A percentile compares a stretch with the other conserved stretches of the same genome.
phyloP scores from a whole-genome alignment of 352 stramenopile species.

The Pythium phragmitis region DNA sequence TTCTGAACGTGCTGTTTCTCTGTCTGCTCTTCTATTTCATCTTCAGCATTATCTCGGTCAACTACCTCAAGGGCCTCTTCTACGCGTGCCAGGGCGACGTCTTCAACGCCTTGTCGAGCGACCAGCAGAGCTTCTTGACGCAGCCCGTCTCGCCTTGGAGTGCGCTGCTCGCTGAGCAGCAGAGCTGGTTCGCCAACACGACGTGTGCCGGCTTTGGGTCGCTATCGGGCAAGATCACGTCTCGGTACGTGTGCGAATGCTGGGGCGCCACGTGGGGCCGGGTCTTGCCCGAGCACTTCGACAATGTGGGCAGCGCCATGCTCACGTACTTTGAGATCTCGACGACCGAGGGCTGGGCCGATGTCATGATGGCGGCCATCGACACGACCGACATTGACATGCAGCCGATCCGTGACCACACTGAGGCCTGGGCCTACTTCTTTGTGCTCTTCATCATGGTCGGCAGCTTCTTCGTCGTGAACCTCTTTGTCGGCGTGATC shows the following conservation, averaged over 20 bases:
- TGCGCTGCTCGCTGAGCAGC: slow-evolving; percentile 30
- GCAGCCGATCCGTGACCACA: slow-evolving; percentile 89
- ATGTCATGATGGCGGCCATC: slow-evolving; percentile 91
- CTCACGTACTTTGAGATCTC: slow-evolving; percentile 92
- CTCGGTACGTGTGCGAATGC: slow-evolving; percentile 69
- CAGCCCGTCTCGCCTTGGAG: slow-evolving; percentile 37
- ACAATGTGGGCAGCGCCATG: slow-evolving; percentile 84
- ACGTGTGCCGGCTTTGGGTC: slow-evolving; percentile 40
- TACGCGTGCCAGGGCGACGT: slow-evolving; percentile 71
- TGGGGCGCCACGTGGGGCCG: slow-evolving; percentile 46
- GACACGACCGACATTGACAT: slow-evolving; percentile 88
- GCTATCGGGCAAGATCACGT: slow-evolving; percentile 40
- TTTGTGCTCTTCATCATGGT: slow-evolving; percentile 92
- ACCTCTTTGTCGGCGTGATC: slow-evolving; percentile 93
- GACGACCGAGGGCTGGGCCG: slow-evolving; percentile 90
- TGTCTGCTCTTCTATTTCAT: slow-evolving; percentile 94
- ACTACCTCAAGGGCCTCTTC: slow-evolving; percentile 92
- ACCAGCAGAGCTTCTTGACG: slow-evolving; percentile 49
- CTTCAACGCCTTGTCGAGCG: slow-evolving; percentile 42
- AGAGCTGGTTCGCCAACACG: slow-evolving; percentile 53
- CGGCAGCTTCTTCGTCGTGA: slow-evolving; percentile 93
- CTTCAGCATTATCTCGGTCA: slow-evolving; percentile 94
- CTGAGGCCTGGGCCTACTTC: slow-evolving; percentile 77
- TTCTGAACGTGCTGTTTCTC: slow-evolving; percentile 90
- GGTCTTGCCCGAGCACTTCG: slow-evolving; percentile 74